Conservation (phyloP, 2,329 filamentous ascomycete genomes). For the Blastomyces gilchristii region DNA sequence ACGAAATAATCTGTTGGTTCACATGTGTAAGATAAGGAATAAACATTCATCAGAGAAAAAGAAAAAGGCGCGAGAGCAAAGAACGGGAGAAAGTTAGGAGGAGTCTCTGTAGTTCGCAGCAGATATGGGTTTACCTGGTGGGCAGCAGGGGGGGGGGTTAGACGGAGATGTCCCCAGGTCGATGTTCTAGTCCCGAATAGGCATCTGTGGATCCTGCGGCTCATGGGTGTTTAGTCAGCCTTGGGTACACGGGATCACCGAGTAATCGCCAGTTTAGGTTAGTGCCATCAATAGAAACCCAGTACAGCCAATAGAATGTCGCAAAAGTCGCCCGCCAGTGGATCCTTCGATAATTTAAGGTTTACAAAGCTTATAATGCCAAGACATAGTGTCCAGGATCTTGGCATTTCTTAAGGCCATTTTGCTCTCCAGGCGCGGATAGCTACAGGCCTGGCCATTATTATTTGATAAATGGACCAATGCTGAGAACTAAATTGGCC, state of each 20-base stretch:
- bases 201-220: background rate
- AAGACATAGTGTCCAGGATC: background rate
- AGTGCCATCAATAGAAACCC: background rate
- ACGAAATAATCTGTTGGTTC: background rate
- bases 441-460: background rate
- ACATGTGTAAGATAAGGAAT: background rate
- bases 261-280: background rate
- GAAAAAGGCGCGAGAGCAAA: background rate
- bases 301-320: background rate
- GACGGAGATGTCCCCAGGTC: background rate
- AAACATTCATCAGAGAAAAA: no score
- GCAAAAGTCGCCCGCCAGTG: background rate
- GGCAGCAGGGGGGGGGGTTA: background rate
- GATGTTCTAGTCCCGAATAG: background rate
- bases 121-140: background rate
- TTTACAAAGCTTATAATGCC: conserved; percentile 3
- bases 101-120: background rate
- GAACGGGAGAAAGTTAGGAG: background rate
- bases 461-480: background rate
- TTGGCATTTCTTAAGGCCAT: background rate
- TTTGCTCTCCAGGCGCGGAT: background rate
- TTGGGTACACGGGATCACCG: background rate
- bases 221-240: background rate
- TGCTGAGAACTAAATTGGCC: background rate
- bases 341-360: background rate